These are phyloP conservation scores for Xylariaceae sp. DNA, from an alignment of 2,329 filamentous ascomycete genomes.

Conservation along the genomic window DNA sequence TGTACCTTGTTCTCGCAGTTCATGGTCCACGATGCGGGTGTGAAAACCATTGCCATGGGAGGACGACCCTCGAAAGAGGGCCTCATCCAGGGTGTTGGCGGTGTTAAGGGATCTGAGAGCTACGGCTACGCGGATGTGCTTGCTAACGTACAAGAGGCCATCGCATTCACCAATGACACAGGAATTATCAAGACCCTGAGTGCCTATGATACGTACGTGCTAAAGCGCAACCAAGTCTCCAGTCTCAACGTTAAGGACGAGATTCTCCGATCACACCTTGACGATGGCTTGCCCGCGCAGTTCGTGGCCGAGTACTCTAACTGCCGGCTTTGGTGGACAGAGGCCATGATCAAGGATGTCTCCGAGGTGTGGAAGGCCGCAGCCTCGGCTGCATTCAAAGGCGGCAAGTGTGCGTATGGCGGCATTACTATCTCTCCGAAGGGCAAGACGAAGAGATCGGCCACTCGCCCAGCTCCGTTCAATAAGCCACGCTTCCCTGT, in stretches of 20 bases:
- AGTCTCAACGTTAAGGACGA: conserved; percentile 49
- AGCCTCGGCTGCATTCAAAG: conserved; percentile 48
- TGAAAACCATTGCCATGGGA: conserved; percentile 61
- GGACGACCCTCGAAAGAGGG: conserved; percentile 51
- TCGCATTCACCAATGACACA: conserved; percentile 37
- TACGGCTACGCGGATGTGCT: conserved; percentile 42
- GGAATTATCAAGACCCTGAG: conserved; percentile 38
- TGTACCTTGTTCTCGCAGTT: conserved; percentile 64
- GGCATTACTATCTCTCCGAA: conserved; percentile 34
- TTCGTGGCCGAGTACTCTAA: conserved; percentile 55
- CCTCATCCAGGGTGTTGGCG: conserved; percentile 60
- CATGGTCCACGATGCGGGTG: conserved; percentile 56
- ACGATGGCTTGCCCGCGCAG: conserved; percentile 53
- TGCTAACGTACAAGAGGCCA: conserved; percentile 33
- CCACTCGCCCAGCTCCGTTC: conserved; percentile 27
- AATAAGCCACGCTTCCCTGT: conserved; percentile 30
- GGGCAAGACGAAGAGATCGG: conserved; percentile 19
- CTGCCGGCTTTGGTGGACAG: conserved; percentile 58
- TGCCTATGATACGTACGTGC: conserved; percentile 42
- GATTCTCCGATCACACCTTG: conserved; percentile 44
- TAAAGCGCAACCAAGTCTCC: conserved; percentile 42
- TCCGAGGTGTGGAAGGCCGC: conserved; percentile 54
- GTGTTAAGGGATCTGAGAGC: conserved; percentile 56
- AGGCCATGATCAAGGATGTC: conserved; percentile 54
- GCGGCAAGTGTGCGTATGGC: conserved; percentile 48